Base-by-base conservation (phyloP, 1,139 yeast species). In the Yamadazyma trypodendri region DNA sequence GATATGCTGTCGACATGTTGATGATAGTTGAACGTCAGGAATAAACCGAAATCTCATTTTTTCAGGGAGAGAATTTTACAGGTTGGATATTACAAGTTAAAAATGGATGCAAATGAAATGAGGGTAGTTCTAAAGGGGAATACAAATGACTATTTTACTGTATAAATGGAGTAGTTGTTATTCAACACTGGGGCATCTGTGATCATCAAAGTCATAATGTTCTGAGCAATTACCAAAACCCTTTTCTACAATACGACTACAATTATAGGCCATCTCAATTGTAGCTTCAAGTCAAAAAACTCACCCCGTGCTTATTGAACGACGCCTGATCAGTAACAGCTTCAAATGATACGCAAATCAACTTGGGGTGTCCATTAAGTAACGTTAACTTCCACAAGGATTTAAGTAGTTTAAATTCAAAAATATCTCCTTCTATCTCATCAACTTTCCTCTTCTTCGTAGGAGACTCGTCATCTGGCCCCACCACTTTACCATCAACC, bases 391-490 rank as follows among this genome's bases (percentile, higher is more conserved):
- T 56, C 74, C 73, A 71, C 37, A 64, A 45, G 4, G 72, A 63
- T 34, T 50, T 57, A 1, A 53, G 49, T 7, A 70, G 32, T 35
- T 49, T 54, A 33, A 70, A 57, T 40, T 68, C 72, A 15, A 68
- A 58, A 2, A 62, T 48, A 31, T 68, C 72, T 2, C 73, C 73
- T 21, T 46, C 35, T 2, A 50, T 44, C 3, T 30, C 31, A 3
- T 44, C 43, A 2, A 41, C 47, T 41, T 47, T 56, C 28, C 55
- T 43, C 46, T 42, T 54, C 51, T 35, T 45, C 20, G 20, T 20
- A 23, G 38, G 7, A 9, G 27, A 28, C 6, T 27, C n/a, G 11
- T 28, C 33, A 8, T 34, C 36, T 4, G 24, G 15, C 7, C 14
- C 35, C 14, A 23, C 24, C 6, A 33, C 24, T 7, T 16, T 6